These are phyloP conservation scores for Bromus sterilis DNA, from an alignment of 176 grass and related monocot species.

Conservation along the genomic window DNA sequence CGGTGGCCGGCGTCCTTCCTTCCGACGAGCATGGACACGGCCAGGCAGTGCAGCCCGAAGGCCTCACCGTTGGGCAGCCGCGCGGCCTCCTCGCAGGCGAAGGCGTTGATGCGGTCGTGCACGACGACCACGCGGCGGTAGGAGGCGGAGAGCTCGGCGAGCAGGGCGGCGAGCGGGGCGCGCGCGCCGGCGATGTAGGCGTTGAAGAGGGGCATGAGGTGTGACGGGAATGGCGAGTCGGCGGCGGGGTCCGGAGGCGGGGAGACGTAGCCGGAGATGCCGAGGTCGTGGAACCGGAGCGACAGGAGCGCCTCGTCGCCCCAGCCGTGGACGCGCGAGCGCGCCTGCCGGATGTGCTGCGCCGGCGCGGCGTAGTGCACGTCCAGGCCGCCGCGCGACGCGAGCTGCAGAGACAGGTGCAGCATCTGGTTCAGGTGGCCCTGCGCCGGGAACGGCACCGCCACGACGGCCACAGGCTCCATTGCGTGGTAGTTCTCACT, in stretches of 20 bases:
- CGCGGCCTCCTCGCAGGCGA: conserved; percentile 19
- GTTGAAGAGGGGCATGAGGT: conserved; percentile 26
- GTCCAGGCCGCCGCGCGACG: conserved; percentile 14
- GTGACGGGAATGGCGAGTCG: conserved; percentile 23
- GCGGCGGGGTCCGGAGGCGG: conserved; percentile 26
- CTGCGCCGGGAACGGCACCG: conserved; percentile 62
- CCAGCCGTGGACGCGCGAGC: conserved; percentile 14
- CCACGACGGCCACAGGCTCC: conserved; percentile 26
- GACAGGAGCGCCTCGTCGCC: neutral
- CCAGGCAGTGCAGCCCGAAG: conserved; percentile 20
- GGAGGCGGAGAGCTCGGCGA: conserved; percentile 3
- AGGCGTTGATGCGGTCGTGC: conserved; percentile 33
- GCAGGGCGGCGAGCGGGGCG: conserved; percentile 16
- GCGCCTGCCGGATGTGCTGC: conserved; percentile 30
- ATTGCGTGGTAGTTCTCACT: neutral
- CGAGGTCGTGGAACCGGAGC: conserved; percentile 41
- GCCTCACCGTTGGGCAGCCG: conserved; percentile 11
- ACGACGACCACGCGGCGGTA: conserved; percentile 37
- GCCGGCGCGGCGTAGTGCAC: conserved; percentile 51
- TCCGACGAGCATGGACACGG: neutral
- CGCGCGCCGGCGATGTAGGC: conserved; percentile 3
- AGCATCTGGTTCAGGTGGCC: conserved; percentile 83
- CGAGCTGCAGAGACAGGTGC: conserved; percentile 52
- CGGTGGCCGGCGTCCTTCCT: neutral
- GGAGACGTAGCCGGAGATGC: conserved; percentile 28